Evolutionary conservation across 2,329 filamentous ascomycete species (phyloP).

Genomic region (Fusarium continuum): DNA sequence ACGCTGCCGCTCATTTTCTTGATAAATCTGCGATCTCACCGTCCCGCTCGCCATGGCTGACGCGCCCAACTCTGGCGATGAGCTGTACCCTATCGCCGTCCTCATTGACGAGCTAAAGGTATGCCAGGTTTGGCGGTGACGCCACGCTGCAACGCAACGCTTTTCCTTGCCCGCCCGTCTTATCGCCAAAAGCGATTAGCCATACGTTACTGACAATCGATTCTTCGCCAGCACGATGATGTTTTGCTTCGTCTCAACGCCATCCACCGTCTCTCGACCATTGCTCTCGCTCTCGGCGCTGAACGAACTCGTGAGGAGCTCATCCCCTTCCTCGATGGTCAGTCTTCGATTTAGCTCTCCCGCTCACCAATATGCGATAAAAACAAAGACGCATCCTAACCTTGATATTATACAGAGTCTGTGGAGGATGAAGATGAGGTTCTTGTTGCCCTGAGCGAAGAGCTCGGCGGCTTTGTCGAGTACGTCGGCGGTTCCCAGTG

Average conservation of each 20-base stretch:
- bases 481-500: slow-evolving; percentile 95
- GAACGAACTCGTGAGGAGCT: slow-evolving; percentile 98
- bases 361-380: slow-evolving; percentile 21
- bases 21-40: slow-evolving; percentile 47
- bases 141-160: slow-evolving; percentile 31
- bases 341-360: slow-evolving; percentile 52
- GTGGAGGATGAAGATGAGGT: slow-evolving; percentile 99
- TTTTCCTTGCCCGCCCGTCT: slow-evolving; percentile 19
- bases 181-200: slow-evolving; percentile 38
- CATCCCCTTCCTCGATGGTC: slow-evolving; percentile 98
- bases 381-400: slow-evolving; percentile 33
- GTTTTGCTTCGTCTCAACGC: slow-evolving; percentile 97
- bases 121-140: slow-evolving; percentile 49
- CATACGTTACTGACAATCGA: slow-evolving; percentile 31
- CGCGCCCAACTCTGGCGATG: slow-evolving; percentile 89
- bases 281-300: slow-evolving; percentile 92
- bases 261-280: slow-evolving; percentile 97
- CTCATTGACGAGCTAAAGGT: slow-evolving; percentile 99
- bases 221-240: slow-evolving; percentile 84
- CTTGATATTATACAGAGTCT: slow-evolving; percentile 72
- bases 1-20: slow-evolving; percentile 34
- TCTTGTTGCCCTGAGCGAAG: slow-evolving; percentile 93
- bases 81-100: slow-evolving; percentile 99
- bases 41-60: slow-evolving; percentile 78
- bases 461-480: slow-evolving; percentile 95